Evolutionary conservation across 495 filamentous ascomycete genomes (phyloP), one percentile per base, ranked within the genome.

Genomic region (Thermothielavioides terrestris): DNA sequence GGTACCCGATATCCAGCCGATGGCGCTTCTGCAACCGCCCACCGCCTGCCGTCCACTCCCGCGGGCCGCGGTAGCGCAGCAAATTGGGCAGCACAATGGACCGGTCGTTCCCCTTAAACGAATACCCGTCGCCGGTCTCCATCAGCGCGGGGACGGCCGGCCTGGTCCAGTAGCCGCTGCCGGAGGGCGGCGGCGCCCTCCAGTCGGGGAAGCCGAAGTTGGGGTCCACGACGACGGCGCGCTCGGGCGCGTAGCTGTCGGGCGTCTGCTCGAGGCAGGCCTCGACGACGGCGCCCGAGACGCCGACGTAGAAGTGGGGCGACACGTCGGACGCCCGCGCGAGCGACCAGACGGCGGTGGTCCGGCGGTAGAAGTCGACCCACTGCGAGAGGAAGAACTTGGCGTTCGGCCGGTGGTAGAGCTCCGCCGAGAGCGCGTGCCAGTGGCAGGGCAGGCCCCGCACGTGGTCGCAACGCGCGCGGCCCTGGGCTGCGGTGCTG

Each of bases 391-490:
- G 60, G 55, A 66, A 70, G 27, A 67, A 63, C 43, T 59, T 70
- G 54, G 55, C 59, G 56, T 75, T 72, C 4, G 73, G 73, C 0
- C 70, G 61, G 45, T 68, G 73, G 56, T 68, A 70, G 31, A 67
- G 57, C 38, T 57, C 49, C 18, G 55, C 50, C 1, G 71, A 72
- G 10, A 72, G 55, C 0, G 54, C 49, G 44, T 76, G 73, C 67
- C 69, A 74, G n/a, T 53, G 59, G 37, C 73, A 76, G 6, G 34
- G 38, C 2, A 28, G 51, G 8, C 62, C 63, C 0, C 15, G 17
- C 0, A 58, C 12, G 27, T 65, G 48, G 15, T 71, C 51, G 42
- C 72, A 76, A 2, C 20, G 36, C 2, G 45, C 36, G 7, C 22
- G 41, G 28, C 41, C 42, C 1, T 5, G 7, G 3, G 10, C 4